Evolutionary conservation across 805 yeast genomes (phyloP).

Genomic region (Deakozyma indianensis): DNA sequence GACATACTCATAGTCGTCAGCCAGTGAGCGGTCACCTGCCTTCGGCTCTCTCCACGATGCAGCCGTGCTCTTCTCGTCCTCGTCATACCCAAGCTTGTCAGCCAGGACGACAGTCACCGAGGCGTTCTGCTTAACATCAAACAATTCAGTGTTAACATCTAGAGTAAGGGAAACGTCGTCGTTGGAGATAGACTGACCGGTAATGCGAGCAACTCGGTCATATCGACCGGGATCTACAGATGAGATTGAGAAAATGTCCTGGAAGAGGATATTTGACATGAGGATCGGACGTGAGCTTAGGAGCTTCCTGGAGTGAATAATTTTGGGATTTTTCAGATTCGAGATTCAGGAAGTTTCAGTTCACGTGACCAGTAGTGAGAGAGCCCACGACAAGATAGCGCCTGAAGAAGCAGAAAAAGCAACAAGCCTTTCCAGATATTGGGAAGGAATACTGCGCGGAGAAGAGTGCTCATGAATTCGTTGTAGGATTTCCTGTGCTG

Average conservation of each 20-base stretch:
- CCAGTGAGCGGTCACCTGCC: conserved; percentile 69
- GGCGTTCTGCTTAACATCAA: conserved; percentile 67
- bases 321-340: too few relatives aligned
- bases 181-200: conserved; percentile 74
- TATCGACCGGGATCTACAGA: conserved; percentile 80
- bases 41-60: conserved; percentile 78
- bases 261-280: conserved; percentile 51
- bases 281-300: not conserved
- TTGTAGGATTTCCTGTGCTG: too few relatives aligned
- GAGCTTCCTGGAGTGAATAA: too few relatives aligned
- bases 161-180: conserved; percentile 68
- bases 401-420: too few relatives aligned
- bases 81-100: conserved; percentile 42
- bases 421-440: too few relatives aligned
- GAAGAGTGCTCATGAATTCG: too few relatives aligned
- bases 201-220: conserved; percentile 80
- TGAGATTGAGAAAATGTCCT: conserved; percentile 78
- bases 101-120: conserved; percentile 79
- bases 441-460: too few relatives aligned
- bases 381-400: too few relatives aligned
- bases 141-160: conserved; percentile 83
- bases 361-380: too few relatives aligned
- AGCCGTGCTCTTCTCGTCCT: conserved; percentile 32
- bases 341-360: too few relatives aligned
- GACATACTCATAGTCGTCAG: conserved; percentile 95